Percentiles rank a stretch among this genome's conserved stretches.
Conservation (phyloP, 257 asterid genomes). For the Nicotiana noctiflora region DNA sequence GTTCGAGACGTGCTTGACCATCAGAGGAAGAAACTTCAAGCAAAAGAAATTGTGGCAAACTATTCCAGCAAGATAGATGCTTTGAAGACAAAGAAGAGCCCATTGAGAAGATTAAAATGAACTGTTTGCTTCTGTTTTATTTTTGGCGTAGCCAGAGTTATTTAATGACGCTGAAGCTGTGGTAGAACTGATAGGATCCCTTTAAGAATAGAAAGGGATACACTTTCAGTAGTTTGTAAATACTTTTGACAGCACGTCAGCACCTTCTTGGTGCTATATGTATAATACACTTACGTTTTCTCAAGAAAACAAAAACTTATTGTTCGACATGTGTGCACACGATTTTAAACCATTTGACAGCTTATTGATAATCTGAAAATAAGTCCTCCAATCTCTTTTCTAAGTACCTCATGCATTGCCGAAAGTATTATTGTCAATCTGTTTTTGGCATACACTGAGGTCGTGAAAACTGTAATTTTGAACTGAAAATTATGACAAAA, state of each 20-base stretch:
- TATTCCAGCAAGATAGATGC: too few species aligned
- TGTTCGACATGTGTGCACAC: background rate
- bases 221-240: background rate
- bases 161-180: background rate
- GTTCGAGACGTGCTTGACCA: too few species aligned
- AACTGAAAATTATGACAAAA: background rate
- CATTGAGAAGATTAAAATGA: background rate
- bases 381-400: background rate
- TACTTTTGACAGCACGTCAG: background rate
- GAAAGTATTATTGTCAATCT: background rate
- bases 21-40: too few species aligned
- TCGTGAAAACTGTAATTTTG: background rate
- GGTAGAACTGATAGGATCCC: background rate
- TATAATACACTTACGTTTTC: background rate
- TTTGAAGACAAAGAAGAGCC: background rate
- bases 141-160: background rate
- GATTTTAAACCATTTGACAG: background rate
- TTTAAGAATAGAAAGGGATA: background rate
- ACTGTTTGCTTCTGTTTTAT: background rate
- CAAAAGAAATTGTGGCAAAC: too few species aligned
- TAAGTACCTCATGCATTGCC: background rate
- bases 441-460: background rate
- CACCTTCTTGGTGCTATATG: too few species aligned
- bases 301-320: too few species aligned
- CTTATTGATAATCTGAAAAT: background rate